These are phyloP conservation scores for Candida gorgasii DNA, from an alignment of 805 yeast species.

Conservation along the genomic window DNA sequence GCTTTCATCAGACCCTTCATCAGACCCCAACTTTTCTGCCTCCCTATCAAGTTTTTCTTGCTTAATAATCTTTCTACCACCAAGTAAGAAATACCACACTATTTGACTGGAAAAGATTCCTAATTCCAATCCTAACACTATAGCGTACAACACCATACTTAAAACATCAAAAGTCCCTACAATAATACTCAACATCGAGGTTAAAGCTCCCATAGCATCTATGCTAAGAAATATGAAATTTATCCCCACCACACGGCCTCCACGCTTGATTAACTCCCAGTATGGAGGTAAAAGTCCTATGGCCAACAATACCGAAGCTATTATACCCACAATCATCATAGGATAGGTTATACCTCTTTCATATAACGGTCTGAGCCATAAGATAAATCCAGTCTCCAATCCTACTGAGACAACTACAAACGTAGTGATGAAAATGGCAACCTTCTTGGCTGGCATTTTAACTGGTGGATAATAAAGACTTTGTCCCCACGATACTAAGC, in stretches of 20 bases:
- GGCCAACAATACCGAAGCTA: slow-evolving; percentile 76
- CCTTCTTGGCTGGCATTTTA: slow-evolving; percentile 30
- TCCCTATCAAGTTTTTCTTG: slow-evolving; percentile 23
- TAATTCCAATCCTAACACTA: slow-evolving; percentile 71
- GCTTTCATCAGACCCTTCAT: neutral
- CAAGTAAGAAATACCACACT: slow-evolving; percentile 56
- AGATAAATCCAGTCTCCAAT: slow-evolving; percentile 66
- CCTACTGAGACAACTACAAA: slow-evolving; percentile 54
- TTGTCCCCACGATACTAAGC: slow-evolving; percentile 66
- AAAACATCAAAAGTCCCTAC: slow-evolving; percentile 69
- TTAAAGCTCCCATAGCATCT: slow-evolving; percentile 79
- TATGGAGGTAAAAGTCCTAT: slow-evolving; percentile 87
- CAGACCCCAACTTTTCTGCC: neutral
- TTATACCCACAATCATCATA: slow-evolving; percentile 69
- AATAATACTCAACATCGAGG: slow-evolving; percentile 60
- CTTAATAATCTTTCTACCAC: slow-evolving; percentile 26
- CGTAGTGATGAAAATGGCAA: slow-evolving; percentile 32
- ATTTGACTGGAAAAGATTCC: slow-evolving; percentile 75
- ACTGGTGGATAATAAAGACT: slow-evolving; percentile 71
- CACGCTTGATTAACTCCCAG: slow-evolving; percentile 73
- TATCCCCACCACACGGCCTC: slow-evolving; percentile 86
- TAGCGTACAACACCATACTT: slow-evolving; percentile 73
- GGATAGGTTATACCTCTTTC: slow-evolving; percentile 68
- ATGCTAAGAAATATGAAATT: slow-evolving; percentile 75
- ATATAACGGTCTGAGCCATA: slow-evolving; percentile 64